Percentiles rank a stretch among this genome's conserved stretches.
These are phyloP conservation scores for Ramichloridium luteum DNA, from an alignment of 2,329 filamentous ascomycete species.

Conservation along the genomic window DNA sequence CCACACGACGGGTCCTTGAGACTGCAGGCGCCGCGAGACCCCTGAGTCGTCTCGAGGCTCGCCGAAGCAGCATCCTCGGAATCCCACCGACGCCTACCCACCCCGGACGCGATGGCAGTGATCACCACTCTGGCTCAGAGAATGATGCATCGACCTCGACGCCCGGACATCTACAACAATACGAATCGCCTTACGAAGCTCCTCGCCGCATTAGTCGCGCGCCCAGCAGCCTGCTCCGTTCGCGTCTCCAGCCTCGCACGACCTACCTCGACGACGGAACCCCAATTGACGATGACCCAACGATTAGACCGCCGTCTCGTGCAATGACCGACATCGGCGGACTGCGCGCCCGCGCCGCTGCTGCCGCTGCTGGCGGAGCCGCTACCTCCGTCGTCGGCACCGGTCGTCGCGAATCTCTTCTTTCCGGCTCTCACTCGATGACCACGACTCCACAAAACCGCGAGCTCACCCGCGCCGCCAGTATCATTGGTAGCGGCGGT, in stretches of 20 bases:
- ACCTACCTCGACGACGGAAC: constrained; percentile 17
- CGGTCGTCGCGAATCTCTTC: not conserved
- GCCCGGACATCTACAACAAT: constrained; percentile 13
- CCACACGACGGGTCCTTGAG: constrained; percentile 7
- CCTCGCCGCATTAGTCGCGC: constrained; percentile 24
- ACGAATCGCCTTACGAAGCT: no score
- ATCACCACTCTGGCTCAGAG: constrained; percentile 15
- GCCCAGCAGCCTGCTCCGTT: constrained; percentile 27
- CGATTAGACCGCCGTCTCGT: constrained; percentile 34
- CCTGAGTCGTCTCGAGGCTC: constrained; percentile 33
- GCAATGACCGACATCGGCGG: constrained; percentile 35
- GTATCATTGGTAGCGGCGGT: no score
- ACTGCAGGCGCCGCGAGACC: constrained; percentile 18
- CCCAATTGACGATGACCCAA: constrained; percentile 27
- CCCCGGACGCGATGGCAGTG: constrained; percentile 21
- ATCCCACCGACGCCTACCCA: constrained; percentile 5
- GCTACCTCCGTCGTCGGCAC: not conserved
- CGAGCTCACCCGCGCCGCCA: no score
- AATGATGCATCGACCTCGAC: constrained; percentile 20
- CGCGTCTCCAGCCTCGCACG: constrained; percentile 17
- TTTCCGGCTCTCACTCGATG: no score
- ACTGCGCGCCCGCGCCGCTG: constrained; percentile 15
- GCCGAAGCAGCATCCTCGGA: constrained; percentile 28
- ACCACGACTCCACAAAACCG: no score
- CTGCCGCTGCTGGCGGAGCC: not conserved